phyloP scores from a whole-genome alignment of 2,329 filamentous ascomycete genomes.

The Talaromyces sp. region DNA sequence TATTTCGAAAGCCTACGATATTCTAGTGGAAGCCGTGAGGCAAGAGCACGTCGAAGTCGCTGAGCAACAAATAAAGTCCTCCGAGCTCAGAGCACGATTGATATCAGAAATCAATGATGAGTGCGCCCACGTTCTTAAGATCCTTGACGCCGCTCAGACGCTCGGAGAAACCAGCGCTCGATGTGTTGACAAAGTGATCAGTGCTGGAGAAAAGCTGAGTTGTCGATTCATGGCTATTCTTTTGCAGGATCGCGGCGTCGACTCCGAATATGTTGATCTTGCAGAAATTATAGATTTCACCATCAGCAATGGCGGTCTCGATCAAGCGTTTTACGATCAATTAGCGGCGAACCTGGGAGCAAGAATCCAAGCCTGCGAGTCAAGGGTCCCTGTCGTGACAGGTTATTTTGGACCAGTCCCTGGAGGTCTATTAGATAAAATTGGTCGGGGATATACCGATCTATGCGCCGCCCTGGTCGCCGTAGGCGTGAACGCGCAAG shows the following conservation, averaged over 20 bases:
- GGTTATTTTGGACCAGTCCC: conserved; percentile 95
- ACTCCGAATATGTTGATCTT: conserved; percentile 85
- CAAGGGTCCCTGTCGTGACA: conserved; percentile 73
- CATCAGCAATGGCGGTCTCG: conserved; percentile 53
- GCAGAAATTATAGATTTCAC: conserved; percentile 72
- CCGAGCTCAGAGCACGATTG: conserved; percentile 57
- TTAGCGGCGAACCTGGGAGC: conserved; percentile 59
- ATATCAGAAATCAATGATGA: conserved; percentile 68
- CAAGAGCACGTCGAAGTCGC: conserved; percentile 75
- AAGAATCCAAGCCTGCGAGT: conserved; percentile 62
- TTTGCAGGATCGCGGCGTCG: conserved; percentile 73
- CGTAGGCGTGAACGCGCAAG: conserved; percentile 78
- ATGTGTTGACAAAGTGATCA: conserved; percentile 83
- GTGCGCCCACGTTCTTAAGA: conserved; percentile 76
- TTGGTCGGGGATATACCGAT: conserved; percentile 95
- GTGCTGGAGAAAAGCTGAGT: conserved; percentile 92
- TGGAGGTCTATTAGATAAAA: conserved; percentile 82
- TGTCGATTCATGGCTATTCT: conserved; percentile 86
- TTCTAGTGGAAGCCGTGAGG: conserved; percentile 75
- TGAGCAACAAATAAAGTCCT: conserved; percentile 57
- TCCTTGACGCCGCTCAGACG: conserved; percentile 60
- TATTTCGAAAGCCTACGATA: conserved; percentile 59
- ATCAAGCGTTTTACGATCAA: conserved; percentile 65
- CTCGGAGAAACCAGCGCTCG: conserved; percentile 68
- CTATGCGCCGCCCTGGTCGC: conserved; percentile 89